Evolutionary conservation across 1,139 yeast genomes (phyloP).

Genomic region (Geotrichum histeridarum): DNA sequence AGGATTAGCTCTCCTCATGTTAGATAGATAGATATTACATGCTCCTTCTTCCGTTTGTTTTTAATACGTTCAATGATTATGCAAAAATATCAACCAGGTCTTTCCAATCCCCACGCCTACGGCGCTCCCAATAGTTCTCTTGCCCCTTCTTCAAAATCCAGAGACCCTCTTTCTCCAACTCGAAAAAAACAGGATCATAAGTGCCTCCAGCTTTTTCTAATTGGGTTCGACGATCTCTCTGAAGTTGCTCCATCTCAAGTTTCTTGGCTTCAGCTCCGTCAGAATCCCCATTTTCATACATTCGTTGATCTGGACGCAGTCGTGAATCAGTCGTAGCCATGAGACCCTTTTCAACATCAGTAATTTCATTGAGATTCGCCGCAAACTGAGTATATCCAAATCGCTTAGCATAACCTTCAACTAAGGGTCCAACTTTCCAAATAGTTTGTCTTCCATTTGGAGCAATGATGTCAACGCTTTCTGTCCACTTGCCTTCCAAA

Average conservation of each 20-base stretch:
- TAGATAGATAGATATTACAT: background rate
- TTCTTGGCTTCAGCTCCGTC: conserved; percentile 69
- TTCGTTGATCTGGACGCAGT: conserved; percentile 74
- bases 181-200: conserved; percentile 63
- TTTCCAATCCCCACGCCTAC: conserved; percentile 35
- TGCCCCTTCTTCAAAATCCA: conserved; percentile 62
- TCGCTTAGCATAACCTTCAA: conserved; percentile 55
- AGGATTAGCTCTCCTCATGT: background rate
- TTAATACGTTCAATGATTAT: background rate
- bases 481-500: conserved; percentile 73
- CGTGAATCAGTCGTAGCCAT: conserved; percentile 88
- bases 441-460: conserved; percentile 32
- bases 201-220: conserved; percentile 44
- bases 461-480: conserved; percentile 26
- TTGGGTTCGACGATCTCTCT: conserved; percentile 67
- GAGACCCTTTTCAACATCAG: conserved; percentile 56
- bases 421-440: conserved; percentile 64
- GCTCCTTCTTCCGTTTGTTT: background rate
- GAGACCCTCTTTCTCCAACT: conserved; percentile 34
- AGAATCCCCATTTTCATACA: conserved; percentile 64
- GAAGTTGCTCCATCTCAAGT: conserved; percentile 66
- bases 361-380: conserved; percentile 73
- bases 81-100: conserved; percentile 25
- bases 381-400: conserved; percentile 86
- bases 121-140: conserved; percentile 74